Base-by-base conservation (phyloP, 345 rosid genomes). In the Citrus unshiu region DNA sequence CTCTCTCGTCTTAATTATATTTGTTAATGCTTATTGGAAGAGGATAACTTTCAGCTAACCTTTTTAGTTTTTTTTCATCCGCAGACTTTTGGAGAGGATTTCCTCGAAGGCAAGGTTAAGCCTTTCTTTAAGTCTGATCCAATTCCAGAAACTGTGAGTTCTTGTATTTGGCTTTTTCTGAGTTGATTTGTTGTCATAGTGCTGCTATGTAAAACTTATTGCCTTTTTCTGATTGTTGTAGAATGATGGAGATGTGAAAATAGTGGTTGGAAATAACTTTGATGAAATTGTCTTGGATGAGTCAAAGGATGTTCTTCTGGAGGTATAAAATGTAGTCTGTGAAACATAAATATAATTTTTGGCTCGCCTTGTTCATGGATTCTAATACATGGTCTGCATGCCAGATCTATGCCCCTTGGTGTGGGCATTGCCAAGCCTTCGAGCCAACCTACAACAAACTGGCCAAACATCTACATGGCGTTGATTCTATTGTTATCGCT, bases 341-440 rank as follows among this genome's bases (percentile, higher is more conserved):
- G 49, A 19, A 74, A 30, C 9, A 63, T 49, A 49, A 32, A 29
- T 25, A 12, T 24, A 16, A 39, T 77, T 22, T 54, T 29, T 59
- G 39, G 58, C 9, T 77, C 10, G 77, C 73, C 24, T 75, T 46
- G 49, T 27, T 30, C 60, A 22, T 24, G 40, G 75, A 79, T 30
- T 72, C 34, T 24, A 35, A 34, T 78, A 43, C 10, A 25, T 68
- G 64, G 71, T 59, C 75, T 63, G 24, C 68, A 67, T 81, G 32
- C 78, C 85, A 96, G 99, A 91, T 96, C 66, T 90, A 96, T 82
- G 98, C 99, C 74, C 98, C 99, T 66, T 94, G 99, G 99, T 96
- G 99, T 78, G 99, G 99, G 72, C 99, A 96, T 86, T 96, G 99
- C 86, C 98, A 96, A 88, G 79, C 98, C 43, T 86, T 96, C 40